Percentiles rank a stretch among this genome's conserved stretches.
Conservation (phyloP, 192 early-diverging fungal genomes). For the Obelidium mucronatum region DNA sequence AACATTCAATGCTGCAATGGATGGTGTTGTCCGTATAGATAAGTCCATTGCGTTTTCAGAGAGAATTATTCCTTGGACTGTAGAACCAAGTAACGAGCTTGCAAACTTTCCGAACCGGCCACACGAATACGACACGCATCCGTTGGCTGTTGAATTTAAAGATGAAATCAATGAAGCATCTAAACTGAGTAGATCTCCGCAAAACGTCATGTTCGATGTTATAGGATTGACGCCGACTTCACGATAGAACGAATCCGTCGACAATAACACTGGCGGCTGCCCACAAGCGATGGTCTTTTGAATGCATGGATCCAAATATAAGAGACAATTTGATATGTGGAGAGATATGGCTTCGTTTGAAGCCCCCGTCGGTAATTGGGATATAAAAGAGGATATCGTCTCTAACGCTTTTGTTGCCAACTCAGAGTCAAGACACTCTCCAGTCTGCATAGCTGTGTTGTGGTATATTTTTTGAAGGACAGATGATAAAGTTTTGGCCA, state of each 20-base stretch:
- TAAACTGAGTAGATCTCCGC: neutral
- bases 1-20: too few species aligned
- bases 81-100: neutral
- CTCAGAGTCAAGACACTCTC: neutral
- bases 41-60: neutral
- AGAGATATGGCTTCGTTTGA: neutral
- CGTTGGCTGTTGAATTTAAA: neutral
- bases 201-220: neutral
- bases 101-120: neutral
- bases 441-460: neutral
- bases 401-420: neutral
- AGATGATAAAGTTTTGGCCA: neutral
- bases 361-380: neutral
- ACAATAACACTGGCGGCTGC: neutral
- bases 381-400: neutral
- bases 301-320: neutral
- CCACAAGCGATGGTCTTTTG: constrained; percentile 6
- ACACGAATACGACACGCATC: neutral
- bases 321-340: neutral
- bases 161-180: neutral
- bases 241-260: neutral
- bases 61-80: neutral
- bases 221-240: neutral
- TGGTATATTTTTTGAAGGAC: neutral
- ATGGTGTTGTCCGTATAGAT: too few species aligned